phyloP scores from a whole-genome alignment of 768 basidiomycete species.

The Lentinula raphanica region DNA sequence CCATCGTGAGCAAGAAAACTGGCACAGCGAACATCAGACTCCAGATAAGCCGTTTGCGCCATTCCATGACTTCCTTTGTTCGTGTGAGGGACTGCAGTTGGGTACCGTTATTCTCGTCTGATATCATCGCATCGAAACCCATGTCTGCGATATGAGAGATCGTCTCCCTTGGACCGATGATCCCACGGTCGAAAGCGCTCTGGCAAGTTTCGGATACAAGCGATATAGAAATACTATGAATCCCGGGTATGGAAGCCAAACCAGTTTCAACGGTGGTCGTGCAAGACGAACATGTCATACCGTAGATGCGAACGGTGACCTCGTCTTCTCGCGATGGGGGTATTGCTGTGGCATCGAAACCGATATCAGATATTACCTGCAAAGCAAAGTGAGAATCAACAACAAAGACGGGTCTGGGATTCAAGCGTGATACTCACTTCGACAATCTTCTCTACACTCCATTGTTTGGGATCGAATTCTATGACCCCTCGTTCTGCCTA shows the following conservation, averaged over 20 bases:
- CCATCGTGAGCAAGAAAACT: conserved; percentile 91
- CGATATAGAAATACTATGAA: conserved; percentile 66
- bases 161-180: conserved; percentile 80
- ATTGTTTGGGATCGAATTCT: conserved; percentile 80
- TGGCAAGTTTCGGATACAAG: conserved; percentile 73
- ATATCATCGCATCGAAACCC: conserved; percentile 86
- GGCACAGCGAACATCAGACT: conserved; percentile 79
- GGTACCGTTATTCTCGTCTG: conserved; percentile 74
- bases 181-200: conserved; percentile 65
- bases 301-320: conserved; percentile 76
- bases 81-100: conserved; percentile 83
- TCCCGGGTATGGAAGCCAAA: conserved; percentile 65
- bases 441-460: conserved; percentile 78
- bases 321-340: conserved; percentile 59
- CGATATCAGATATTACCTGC: conserved; percentile 89
- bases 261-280: conserved; percentile 70
- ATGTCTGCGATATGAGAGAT: conserved; percentile 83
- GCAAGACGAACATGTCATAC: conserved; percentile 88
- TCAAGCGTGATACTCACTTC: conserved; percentile 41
- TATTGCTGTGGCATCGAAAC: conserved; percentile 82
- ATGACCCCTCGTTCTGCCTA: conserved; percentile 89
- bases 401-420: conserved; percentile 8
- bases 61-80: conserved; percentile 88
- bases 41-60: conserved; percentile 74
- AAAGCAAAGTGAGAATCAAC: background rate